phyloP scores from a whole-genome alignment of 148 eudicot species.

The Rhododendron vialii region DNA sequence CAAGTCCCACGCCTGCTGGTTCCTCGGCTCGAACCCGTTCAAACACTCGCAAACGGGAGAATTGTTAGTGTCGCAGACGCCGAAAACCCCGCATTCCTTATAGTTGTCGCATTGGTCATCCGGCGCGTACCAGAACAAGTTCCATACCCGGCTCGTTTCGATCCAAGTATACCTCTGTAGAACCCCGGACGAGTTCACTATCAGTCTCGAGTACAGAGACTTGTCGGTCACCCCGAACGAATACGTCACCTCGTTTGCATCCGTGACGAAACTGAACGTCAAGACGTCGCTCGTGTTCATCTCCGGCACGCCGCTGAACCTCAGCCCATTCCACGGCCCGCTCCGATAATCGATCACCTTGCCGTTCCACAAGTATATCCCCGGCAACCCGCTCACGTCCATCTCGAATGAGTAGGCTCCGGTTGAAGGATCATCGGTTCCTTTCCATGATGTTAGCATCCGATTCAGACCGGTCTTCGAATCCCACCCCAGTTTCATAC shows the following conservation, averaged over 20 bases:
- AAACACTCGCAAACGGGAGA: slow-evolving; percentile 48
- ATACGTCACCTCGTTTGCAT: slow-evolving; percentile 28
- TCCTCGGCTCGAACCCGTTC: slow-evolving; percentile 38
- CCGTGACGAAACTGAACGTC: slow-evolving; percentile 23
- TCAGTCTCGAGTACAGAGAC: slow-evolving; percentile 36
- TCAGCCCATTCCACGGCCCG: slow-evolving; percentile 85
- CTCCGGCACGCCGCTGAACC: slow-evolving; percentile 78
- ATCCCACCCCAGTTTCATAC: slow-evolving; percentile 53
- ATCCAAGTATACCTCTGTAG: slow-evolving; percentile 47
- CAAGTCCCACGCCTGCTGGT: slow-evolving; percentile 45
- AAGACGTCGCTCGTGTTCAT: slow-evolving; percentile 36
- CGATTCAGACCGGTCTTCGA: slow-evolving; percentile 30
- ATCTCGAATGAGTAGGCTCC: slow-evolving; percentile 30
- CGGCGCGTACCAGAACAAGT: slow-evolving; percentile 55
- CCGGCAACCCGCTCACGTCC: slow-evolving; percentile 35
- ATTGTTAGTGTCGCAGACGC: slow-evolving; percentile 40
- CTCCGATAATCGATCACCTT: slow-evolving; percentile 30
- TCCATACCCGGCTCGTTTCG: slow-evolving; percentile 34
- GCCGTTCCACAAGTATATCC: slow-evolving; percentile 16
- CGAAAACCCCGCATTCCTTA: slow-evolving; percentile 43
- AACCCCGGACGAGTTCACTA: slow-evolving; percentile 28
- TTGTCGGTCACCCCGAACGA: slow-evolving; percentile 21
- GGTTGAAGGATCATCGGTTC: slow-evolving; percentile 27
- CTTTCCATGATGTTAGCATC: slow-evolving; percentile 37
- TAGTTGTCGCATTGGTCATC: slow-evolving; percentile 60